Evolutionary conservation across 2,329 filamentous ascomycete species (phyloP), one percentile per base, ranked within the genome.

Genomic region (Graphium sp.): DNA sequence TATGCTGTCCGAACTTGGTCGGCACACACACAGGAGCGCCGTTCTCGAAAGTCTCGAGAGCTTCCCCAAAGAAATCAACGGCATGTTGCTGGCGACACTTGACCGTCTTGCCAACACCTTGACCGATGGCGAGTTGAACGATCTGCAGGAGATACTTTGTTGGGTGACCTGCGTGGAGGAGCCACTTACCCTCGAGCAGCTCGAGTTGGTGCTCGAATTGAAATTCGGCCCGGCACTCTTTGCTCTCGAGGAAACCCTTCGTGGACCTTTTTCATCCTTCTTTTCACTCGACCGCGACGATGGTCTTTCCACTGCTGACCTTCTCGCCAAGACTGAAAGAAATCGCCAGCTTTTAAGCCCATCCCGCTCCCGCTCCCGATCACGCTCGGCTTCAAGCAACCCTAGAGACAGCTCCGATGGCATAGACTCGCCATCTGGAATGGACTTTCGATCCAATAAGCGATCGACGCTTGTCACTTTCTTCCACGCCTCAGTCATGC

Each of bases 1-100:
- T 24, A 62, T 63, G 58, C 32, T 67, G 4, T 55, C 55, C 5
- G 62, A 67, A 27, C 43, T 63, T 4, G 52, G 48, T 14, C 52
- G 54, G 18, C 53, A 61, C 32, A 46, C 50, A 4, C 58, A 60
- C 24, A 54, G 57, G 0, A 47, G 51, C 6, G 55, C 56, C 1
- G 63, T 53, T 2, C 48, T 56, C 5, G 48, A 57, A 13, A 54
- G 54, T 23, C 39, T 68, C 1, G 44, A 52, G 13, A 45, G 47
- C 0, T 63, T 62, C 22, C 58, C 58, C 7, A 52, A 47, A 18
- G 49, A 56, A 35, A 53, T 54, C 21, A 52, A 56, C 30, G 56
- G 55, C 6, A 53, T 57, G 34, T 42, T 61, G 10, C 41, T 41
- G 7, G 46, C 52, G 20, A 59, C 58, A 2, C 42, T 62, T 1